Conservation (phyloP, 1,284 basidiomycete species). For the Bondarzewia mesenterica region DNA sequence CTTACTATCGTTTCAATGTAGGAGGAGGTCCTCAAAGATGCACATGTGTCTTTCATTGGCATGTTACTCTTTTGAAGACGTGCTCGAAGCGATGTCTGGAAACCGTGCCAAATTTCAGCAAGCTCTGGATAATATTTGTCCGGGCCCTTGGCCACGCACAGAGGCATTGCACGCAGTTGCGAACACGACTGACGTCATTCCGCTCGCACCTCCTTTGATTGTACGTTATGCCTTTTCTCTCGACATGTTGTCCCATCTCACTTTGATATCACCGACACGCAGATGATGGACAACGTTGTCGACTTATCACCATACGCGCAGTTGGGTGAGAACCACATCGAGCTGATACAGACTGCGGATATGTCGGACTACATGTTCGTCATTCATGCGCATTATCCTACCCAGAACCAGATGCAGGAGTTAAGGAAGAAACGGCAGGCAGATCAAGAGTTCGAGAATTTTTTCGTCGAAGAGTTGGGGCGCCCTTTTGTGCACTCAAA, state of each 20-base stretch:
- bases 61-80: not conserved
- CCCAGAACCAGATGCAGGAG: not conserved
- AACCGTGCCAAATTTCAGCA: not conserved
- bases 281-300: conserved; percentile 1
- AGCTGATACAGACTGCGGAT: not conserved
- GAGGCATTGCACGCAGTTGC: not conserved
- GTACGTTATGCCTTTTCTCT: not conserved
- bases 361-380: conserved; percentile 1
- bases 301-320: not conserved
- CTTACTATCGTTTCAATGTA: not conserved
- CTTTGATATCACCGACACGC: not conserved
- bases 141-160: not conserved
- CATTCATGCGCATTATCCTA: conserved; percentile 1
- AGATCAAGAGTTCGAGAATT: not conserved
- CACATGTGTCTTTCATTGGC: conserved; percentile 1
- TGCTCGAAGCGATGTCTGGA: not conserved
- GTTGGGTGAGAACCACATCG: not conserved
- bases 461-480: not conserved
- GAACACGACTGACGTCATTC: not conserved
- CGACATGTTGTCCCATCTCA: not conserved
- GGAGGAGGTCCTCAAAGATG: not conserved
- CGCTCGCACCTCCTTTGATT: not conserved
- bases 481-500: no score
- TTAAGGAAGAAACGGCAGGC: not conserved
- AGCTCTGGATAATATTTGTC: not conserved